Evolutionary conservation across 495 filamentous ascomycete genomes (phyloP), one percentile per base, ranked within the genome.

Genomic region (Neurospora sp.): DNA sequence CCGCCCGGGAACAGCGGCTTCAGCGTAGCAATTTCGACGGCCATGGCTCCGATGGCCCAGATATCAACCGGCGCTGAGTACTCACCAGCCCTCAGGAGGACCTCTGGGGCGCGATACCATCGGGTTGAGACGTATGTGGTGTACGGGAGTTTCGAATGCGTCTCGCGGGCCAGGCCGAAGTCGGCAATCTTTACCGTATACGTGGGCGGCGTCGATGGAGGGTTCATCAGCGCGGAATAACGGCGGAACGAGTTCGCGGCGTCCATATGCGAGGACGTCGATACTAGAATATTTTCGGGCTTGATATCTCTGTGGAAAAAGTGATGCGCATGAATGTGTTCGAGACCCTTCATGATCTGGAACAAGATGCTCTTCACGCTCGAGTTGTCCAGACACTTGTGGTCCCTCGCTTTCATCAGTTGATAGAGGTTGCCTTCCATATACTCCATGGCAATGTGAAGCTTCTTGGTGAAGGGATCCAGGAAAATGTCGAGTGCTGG

Each of bases 271-370:
- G 93, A 88, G 36, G 96, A 97, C 66, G 94, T 97, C 2, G 96
- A 97, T 0, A 99, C 96, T 21, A 99, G 89, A 72, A 98, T 99
- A 79, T 98, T 99, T 82, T 99, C 96, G 9, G 96, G 96, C 78
- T 99, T 99, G 83, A 99, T 98, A 78, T 99, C 96, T 74, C 96
- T 93, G 82, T 99, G 96, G 83, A 99, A 99, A 85, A 99, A 99
- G 77, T 92, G 89, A 82, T 98, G 92, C 42, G 94, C 92, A 81
- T 99, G 96, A 73, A 99, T 97, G 78, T 99, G 96, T 77, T 98
- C 94, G 37, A 99, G 87, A 69, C 96, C 96, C 17, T 93, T 92
- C 81, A 99, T 87, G 76, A 99, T 99, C 83, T 99, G 96, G 81
- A 91, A 98, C 31, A 99, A 84, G 76, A 99, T 96, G 83, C 95